Evolutionary conservation across 2,329 filamentous ascomycete genomes (phyloP).

Genomic region (Tolypocladium guangdongense): DNA sequence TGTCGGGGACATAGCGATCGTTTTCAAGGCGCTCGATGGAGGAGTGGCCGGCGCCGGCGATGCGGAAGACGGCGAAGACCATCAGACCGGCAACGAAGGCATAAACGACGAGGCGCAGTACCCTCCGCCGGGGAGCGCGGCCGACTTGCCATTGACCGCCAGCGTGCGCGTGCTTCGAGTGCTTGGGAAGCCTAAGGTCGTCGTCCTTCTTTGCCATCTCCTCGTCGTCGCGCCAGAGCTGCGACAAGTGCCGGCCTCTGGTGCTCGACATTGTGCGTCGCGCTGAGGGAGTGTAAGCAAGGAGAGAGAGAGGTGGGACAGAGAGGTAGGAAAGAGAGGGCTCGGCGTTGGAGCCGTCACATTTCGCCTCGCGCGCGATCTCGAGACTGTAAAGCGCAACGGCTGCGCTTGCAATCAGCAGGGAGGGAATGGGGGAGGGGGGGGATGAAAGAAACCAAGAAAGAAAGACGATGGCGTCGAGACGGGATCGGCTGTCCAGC

Average conservation of each 20-base stretch:
- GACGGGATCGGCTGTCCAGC: too few relatives aligned
- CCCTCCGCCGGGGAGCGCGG: constrained; percentile 36
- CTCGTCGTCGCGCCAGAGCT: constrained; percentile 38
- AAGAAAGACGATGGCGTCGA: neutral
- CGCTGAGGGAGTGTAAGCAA: neutral
- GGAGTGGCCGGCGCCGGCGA: constrained; percentile 13
- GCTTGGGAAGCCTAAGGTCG: constrained; percentile 28
- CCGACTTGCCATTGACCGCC: constrained; percentile 28
- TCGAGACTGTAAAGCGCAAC: neutral
- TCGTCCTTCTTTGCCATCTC: constrained; percentile 51
- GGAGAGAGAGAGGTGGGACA: neutral
- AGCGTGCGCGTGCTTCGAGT: constrained; percentile 3
- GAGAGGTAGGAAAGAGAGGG: neutral
- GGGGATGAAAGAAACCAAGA: neutral
- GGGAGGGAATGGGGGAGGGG: neutral
- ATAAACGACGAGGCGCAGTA: constrained; percentile 41
- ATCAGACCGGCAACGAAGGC: constrained; percentile 37
- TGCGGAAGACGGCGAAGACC: constrained; percentile 33
- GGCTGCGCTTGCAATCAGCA: neutral
- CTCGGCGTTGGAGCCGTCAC: neutral
- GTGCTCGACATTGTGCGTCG: constrained; percentile 2
- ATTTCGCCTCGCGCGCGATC: neutral
- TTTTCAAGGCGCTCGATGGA: neutral
- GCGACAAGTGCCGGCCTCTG: constrained; percentile 1
- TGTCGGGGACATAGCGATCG: neutral